phyloP scores from a whole-genome alignment of 176 grass and related monocot genomes.

The Zizania latifolia region DNA sequence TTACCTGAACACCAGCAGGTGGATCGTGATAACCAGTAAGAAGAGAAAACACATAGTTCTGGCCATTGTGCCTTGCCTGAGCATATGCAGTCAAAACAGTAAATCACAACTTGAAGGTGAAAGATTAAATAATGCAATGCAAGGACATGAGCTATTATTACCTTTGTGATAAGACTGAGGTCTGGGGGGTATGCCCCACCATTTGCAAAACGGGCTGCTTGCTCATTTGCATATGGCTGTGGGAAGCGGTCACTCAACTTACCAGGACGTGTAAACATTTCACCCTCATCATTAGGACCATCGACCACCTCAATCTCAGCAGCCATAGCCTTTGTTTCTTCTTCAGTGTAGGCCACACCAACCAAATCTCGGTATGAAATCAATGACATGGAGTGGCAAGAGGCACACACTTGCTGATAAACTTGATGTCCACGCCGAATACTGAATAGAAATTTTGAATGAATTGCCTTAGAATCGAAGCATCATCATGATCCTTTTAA shows the following conservation, averaged over 20 bases:
- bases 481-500: background rate
- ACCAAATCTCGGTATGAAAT: conserved; percentile 94
- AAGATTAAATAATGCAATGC: background rate
- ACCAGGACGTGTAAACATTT: conserved; percentile 79
- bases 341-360: conserved; percentile 94
- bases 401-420: conserved; percentile 94
- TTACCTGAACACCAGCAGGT: conserved; percentile 94
- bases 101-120: background rate
- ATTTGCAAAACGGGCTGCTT: conserved; percentile 94
- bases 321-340: conserved; percentile 97
- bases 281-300: conserved; percentile 95
- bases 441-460: conserved; percentile 45
- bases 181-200: conserved; percentile 96
- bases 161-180: conserved; percentile 96
- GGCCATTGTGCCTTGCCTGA: conserved; percentile 88
- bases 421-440: conserved; percentile 95
- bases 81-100: background rate
- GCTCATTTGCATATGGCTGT: conserved; percentile 88
- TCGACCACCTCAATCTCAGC: conserved; percentile 96
- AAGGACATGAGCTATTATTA: conserved; percentile 21
- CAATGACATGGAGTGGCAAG: conserved; percentile 96
- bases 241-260: conserved; percentile 95
- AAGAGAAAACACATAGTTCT: conserved; percentile 96
- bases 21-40: conserved; percentile 96
- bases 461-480: background rate